A percentile compares a stretch with the other conserved stretches of the same genome.
phyloP scores from a whole-genome alignment of 176 grass and related monocot genomes.

The Ananas comosus region DNA sequence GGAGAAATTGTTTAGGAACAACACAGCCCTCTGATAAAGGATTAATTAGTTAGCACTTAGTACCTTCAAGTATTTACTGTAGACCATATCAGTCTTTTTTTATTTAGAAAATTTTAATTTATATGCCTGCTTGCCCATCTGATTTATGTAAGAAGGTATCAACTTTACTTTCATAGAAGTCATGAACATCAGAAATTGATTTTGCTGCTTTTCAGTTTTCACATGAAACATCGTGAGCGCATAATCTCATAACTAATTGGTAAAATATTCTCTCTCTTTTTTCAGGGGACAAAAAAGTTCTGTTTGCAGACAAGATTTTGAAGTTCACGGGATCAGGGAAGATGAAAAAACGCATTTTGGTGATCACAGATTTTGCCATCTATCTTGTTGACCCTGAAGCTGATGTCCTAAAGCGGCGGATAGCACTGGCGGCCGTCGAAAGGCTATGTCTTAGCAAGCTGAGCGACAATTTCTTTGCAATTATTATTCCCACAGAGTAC shows the following conservation, averaged over 20 bases:
- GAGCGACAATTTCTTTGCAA: conserved; percentile 74
- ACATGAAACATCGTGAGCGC: background rate
- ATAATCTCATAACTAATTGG: background rate
- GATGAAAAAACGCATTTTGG: conserved; percentile 71
- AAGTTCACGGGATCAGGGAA: conserved; percentile 84
- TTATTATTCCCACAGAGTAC: conserved; percentile 80
- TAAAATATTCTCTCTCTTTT: background rate
- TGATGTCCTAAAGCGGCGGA: conserved; percentile 86
- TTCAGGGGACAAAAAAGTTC: conserved; percentile 76
- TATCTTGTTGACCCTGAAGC: conserved; percentile 82
- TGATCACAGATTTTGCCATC: conserved; percentile 86
- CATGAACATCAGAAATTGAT: background rate
- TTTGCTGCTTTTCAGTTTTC: conserved; percentile 2
- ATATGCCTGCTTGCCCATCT: too few relatives aligned
- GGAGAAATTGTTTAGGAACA: too few relatives aligned
- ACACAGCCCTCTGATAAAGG: too few relatives aligned
- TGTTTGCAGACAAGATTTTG: conserved; percentile 82
- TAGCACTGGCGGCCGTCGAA: conserved; percentile 81
- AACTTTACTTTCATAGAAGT: background rate
- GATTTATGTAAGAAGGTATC: background rate
- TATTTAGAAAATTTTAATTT: too few relatives aligned
- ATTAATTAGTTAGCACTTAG: too few relatives aligned
- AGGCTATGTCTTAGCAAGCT: conserved; percentile 66
- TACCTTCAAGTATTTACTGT: too few relatives aligned
- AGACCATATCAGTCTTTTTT: too few relatives aligned